phyloP scores from a whole-genome alignment of 106 monocot genomes.

The Allium fistulosum region DNA sequence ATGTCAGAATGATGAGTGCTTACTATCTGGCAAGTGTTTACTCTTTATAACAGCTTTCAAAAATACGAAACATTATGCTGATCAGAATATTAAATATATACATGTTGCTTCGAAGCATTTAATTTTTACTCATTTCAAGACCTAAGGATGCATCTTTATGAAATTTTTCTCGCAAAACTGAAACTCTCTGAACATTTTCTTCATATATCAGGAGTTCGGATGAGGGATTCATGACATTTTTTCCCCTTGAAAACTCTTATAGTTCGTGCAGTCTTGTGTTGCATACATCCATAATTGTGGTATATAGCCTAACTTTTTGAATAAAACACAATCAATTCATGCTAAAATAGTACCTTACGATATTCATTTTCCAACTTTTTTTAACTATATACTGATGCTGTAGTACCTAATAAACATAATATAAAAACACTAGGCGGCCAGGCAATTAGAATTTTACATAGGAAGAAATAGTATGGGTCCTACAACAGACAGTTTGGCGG shows the following conservation, averaged over 20 bases:
- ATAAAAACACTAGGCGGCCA: slow-evolving; percentile 47
- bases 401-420: background rate
- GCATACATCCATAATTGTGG: slow-evolving; percentile 1
- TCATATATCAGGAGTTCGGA: too few species aligned
- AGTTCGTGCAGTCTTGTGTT: background rate
- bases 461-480: slow-evolving; percentile 43
- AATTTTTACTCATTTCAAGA: too few species aligned
- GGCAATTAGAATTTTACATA: slow-evolving; percentile 87
- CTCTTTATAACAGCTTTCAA: background rate
- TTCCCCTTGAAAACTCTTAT: too few species aligned
- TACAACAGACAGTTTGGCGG: slow-evolving; percentile 64
- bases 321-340: too few species aligned
- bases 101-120: too few species aligned
- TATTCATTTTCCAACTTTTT: background rate
- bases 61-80: too few species aligned
- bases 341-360: background rate
- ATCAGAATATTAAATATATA: too few species aligned
- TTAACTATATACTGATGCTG: background rate
- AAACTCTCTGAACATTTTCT: too few species aligned
- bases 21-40: slow-evolving; percentile 68
- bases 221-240: too few species aligned
- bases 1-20: slow-evolving; percentile 79
- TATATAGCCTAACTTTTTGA: too few species aligned
- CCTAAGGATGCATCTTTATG: too few species aligned
- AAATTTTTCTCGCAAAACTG: too few species aligned